A percentile compares a stretch with the other conserved stretches of the same genome.
Conservation (phyloP, 441 rosid genomes). For the Geranium incanum region DNA sequence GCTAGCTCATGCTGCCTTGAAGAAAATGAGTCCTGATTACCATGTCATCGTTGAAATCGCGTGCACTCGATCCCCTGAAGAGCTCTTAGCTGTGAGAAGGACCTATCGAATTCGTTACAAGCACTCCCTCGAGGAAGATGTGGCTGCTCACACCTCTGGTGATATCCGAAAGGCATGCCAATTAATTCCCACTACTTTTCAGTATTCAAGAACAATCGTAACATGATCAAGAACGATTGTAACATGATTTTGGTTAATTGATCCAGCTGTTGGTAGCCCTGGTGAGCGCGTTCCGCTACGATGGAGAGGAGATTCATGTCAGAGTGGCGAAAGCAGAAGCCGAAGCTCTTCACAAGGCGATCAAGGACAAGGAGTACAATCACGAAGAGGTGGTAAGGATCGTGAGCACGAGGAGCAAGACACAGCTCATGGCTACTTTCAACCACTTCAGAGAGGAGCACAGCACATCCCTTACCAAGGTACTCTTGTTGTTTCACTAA, state of each 20-base stretch:
- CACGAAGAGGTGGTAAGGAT: conserved; percentile 56
- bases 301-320: conserved; percentile 41
- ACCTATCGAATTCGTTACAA: conserved; percentile 56
- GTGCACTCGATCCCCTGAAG: conserved; percentile 45
- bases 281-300: conserved; percentile 48
- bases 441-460: conserved; percentile 45
- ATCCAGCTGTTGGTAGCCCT: conserved; percentile 50
- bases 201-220: neutral
- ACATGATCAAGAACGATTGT: too few species aligned
- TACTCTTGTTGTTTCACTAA: conserved; percentile 31
- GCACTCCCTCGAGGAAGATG: conserved; percentile 63
- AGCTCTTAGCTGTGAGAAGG: conserved; percentile 49
- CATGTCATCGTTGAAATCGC: conserved; percentile 50
- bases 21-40: conserved; percentile 23
- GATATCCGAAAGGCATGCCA: conserved; percentile 44
- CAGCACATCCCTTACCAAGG: conserved; percentile 47
- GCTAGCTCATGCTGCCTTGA: conserved; percentile 45
- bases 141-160: conserved; percentile 48
- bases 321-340: conserved; percentile 45
- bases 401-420: conserved; percentile 52
- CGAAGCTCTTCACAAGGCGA: conserved; percentile 39
- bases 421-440: conserved; percentile 54
- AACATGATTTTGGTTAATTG: neutral
- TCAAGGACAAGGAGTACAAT: conserved; percentile 36
- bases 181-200: too few species aligned